Base-by-base conservation (phyloP, 2,329 filamentous ascomycete species). In the Calonectria henricotiae region DNA sequence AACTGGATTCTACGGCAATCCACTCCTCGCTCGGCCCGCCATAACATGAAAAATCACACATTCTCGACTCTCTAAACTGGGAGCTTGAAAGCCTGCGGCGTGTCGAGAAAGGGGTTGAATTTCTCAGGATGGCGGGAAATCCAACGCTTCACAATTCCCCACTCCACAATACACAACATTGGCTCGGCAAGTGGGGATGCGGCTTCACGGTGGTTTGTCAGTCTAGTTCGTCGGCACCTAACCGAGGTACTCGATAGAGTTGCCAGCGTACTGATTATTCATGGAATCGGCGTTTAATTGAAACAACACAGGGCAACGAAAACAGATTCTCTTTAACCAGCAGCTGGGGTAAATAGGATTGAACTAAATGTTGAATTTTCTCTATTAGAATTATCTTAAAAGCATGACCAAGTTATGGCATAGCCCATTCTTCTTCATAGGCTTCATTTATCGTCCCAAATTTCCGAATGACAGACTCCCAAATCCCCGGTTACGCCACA, bases 11-110 rank as follows among this genome's bases (percentile, higher is more conserved):
- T 3, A 85, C 68, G 0, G 80, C 83, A 2, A 82, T 70, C 86
- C 86, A 87, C 75, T 86, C 85, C 3, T 81, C 77, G 66, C 82
- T 84, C 6, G 82, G 79, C 2, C 77, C 79, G 25, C 82, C 83
- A 67, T 86, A 87, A 67, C 78, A 67, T 0, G 84, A 80, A n/a
- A 77, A 78, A 41, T 78, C 76, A 23, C 71, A 75, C 76, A 78
- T 78, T 32, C 13, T 25, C 3, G 25, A 3, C 9, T 23, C n/a
- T 46, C 2, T 12, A 23, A n/a, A 9, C n/a, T 9, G 8, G n/a
- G 3, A 23, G 12, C 7, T 20, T 20, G 7, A 46, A 23, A 2
- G 8, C 3, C 3, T 23, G 43, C n/a, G n/a, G 43, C 12, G n/a
- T 46, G 12, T 3, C 3, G 7, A 23, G 2, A 9, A 46, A 23